Conservation (phyloP, 2,329 filamentous ascomycete genomes). For the Nigrospora oryzae region DNA sequence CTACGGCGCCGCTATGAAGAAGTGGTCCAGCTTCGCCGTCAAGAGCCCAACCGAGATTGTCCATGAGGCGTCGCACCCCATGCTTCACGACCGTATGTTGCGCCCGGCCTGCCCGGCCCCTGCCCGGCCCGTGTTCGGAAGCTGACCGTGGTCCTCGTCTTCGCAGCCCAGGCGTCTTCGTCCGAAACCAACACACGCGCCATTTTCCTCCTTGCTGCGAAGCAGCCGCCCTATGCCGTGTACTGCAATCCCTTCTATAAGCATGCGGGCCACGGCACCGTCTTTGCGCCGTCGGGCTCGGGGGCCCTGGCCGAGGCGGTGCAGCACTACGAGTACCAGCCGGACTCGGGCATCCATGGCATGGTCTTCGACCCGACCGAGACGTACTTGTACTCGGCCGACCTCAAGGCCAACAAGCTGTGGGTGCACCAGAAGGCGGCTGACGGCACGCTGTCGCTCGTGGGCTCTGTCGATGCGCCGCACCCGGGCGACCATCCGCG, state of each 20-base stretch:
- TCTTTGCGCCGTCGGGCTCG: constrained; percentile 53
- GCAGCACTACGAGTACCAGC: constrained; percentile 66
- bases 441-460: constrained; percentile 44
- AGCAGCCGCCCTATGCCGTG: constrained; percentile 69
- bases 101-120: not conserved
- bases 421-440: constrained; percentile 72
- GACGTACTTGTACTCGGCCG: constrained; percentile 70
- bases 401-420: constrained; percentile 69
- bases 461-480: constrained; percentile 67
- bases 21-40: constrained; percentile 78
- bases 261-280: constrained; percentile 71
- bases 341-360: constrained; percentile 66
- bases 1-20: constrained; percentile 89
- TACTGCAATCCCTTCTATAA: constrained; percentile 91
- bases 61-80: constrained; percentile 65
- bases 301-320: constrained; percentile 56
- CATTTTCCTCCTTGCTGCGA: constrained; percentile 78
- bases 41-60: constrained; percentile 67
- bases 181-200: constrained; percentile 73
- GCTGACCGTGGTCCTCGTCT: constrained; percentile 4
- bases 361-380: constrained; percentile 73
- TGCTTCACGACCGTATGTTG: constrained; percentile 64
- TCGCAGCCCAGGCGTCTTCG: constrained; percentile 56
- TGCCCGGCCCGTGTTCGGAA: constrained; percentile 6
- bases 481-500: constrained; percentile 68